phyloP scores from a whole-genome alignment of 495 filamentous ascomycete species.

The Tuber aestivum region DNA sequence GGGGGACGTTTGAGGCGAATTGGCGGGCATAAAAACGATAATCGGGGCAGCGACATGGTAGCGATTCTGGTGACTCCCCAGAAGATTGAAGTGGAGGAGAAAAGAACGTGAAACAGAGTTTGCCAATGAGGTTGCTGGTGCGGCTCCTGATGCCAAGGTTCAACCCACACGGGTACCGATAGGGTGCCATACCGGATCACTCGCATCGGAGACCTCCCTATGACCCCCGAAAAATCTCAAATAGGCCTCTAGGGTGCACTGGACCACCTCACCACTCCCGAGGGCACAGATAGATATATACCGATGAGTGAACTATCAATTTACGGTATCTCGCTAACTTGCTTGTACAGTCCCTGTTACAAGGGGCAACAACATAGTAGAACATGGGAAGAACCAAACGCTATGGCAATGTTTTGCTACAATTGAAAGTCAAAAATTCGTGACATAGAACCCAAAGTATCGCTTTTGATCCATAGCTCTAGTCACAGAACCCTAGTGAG shows the following conservation, averaged over 20 bases:
- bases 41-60: slow-evolving; percentile 60
- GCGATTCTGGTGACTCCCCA: slow-evolving; percentile 45
- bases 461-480: background rate
- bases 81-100: slow-evolving; percentile 48
- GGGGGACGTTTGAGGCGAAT: slow-evolving; percentile 50
- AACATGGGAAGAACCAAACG: background rate
- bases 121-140: slow-evolving; percentile 12
- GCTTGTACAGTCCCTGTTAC: background rate
- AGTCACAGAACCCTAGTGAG: background rate
- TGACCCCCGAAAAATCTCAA: background rate
- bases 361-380: background rate
- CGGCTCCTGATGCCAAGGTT: slow-evolving; percentile 23
- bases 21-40: slow-evolving; percentile 71
- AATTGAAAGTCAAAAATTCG: background rate
- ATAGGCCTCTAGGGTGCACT: background rate
- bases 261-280: background rate
- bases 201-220: background rate
- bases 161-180: background rate
- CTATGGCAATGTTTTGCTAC: background rate
- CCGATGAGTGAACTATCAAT: background rate
- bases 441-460: background rate
- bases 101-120: slow-evolving; percentile 12
- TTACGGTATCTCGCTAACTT: background rate
- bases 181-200: background rate
- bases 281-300: background rate